Evolutionary conservation across 129 eudicot species (phyloP).

Genomic region (Centaurea solstitialis): DNA sequence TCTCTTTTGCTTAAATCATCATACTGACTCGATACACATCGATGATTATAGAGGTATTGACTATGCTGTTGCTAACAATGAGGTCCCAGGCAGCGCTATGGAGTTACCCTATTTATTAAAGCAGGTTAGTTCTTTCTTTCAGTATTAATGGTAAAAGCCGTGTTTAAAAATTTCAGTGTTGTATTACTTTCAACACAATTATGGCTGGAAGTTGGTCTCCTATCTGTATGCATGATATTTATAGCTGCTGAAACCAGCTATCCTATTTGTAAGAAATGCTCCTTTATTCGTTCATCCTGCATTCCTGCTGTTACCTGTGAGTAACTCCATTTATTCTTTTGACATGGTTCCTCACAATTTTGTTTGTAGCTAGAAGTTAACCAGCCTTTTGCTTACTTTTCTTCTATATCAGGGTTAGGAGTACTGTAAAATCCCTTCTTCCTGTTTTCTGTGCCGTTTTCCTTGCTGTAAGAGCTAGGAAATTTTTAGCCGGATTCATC

Average conservation of each 20-base stretch:
- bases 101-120: conserved; percentile 61
- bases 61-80: conserved; percentile 65
- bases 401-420: background rate
- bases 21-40: conserved; percentile 22
- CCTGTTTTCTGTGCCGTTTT: background rate
- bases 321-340: background rate
- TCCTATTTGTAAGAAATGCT: background rate
- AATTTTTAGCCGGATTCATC: background rate
- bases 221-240: too few relatives aligned
- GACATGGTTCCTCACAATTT: background rate
- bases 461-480: background rate
- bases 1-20: background rate
- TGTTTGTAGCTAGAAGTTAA: background rate
- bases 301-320: background rate
- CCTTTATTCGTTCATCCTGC: background rate
- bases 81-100: conserved; percentile 50
- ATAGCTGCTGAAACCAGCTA: background rate
- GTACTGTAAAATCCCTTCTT: background rate
- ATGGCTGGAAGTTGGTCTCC: too few relatives aligned
- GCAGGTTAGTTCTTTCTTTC: conserved; percentile 46
- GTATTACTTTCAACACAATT: too few relatives aligned
- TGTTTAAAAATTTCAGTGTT: background rate
- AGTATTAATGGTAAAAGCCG: background rate
- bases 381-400: background rate
- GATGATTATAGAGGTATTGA: conserved; percentile 70